Evolutionary conservation across 2,329 filamentous ascomycete genomes (phyloP), one percentile per base, ranked within the genome.

Genomic region (Exophiala lecanii-corni): DNA sequence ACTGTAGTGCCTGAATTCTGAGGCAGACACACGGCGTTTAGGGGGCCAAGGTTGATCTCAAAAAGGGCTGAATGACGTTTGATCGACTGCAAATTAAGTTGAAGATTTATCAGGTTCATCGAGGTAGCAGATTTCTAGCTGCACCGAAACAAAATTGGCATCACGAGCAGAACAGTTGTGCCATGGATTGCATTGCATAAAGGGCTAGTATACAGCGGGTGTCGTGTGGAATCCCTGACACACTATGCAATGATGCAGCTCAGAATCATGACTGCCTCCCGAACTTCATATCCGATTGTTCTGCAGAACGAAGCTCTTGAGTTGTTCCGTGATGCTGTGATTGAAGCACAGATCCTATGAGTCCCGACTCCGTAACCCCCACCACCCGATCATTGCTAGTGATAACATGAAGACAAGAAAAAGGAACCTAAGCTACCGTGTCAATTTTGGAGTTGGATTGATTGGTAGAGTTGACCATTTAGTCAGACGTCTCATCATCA

Each of bases 191-290:
- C 49, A 46, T 51, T 51, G 45, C 39, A 45, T 45, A 41, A n/a
- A 49, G 43, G 49, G 45, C 45, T 51, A 51, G 49, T 51, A 51
- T 51, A 51, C 49, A 51, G 45, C 45, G 41, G 41, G 49, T 41
- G 43, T 36, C 42, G 20, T 36, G 15, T 17, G 43, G 39, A 43
- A 44, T 45, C 42, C 49, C 34, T 40, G 21, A 39, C 40, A 47
- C 36, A 40, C 43, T 39, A 36, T 50, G 43, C 35, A 32, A 43
- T 39, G 45, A 31, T 41, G 49, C 49, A 51, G 45, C 37, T 48
- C 41, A 32, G 31, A 31, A 19, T 38, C 23, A 31, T 43, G 41
- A 23, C 15, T 18, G 15, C 33, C 16, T 26, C 12, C 17, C 13
- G 16, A 35, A 7, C 33, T 17, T 35, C 9, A 20, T 18, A 7